Base-by-base conservation (phyloP, 1,139 yeast genomes). In the Suhomyces coccinellae region DNA sequence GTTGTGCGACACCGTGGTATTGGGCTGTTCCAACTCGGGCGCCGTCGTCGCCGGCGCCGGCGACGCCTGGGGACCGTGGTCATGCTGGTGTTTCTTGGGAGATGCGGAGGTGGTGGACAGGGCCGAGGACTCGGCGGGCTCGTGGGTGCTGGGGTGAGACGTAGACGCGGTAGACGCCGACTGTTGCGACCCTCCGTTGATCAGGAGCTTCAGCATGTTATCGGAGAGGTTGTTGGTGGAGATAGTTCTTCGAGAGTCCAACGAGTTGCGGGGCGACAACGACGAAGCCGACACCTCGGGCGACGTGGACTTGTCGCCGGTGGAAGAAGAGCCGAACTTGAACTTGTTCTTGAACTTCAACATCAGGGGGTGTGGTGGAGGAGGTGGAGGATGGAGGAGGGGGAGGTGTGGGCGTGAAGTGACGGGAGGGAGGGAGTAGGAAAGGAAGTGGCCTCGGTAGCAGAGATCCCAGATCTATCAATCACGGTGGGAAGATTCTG, bases 291-390 rank as follows among this genome's bases (percentile, higher is more conserved):
- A 39, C 43, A 51, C 38, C 36, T 53, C 48, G 35, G 57, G 55
- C 15, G 55, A 45, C 8, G 53, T 40, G 30, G 65, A 47, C 48
- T 61, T 56, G 34, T 55, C 54, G 20, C 53, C 47, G 4, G 49
- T 9, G 26, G 43, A 50, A 35, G 71, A 59, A 9, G 73, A 59
- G 17, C 77, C 73, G 53, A 74, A 72, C 59, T 71, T 73, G 60
- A 74, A 71, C 58, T 74, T 74, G 55, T 73, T 74, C 53, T 73
- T 74, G 58, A 74, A 71, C 56, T 71, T 73, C 40, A 72, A 62
- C 78, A 73, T 73, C 13, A 24, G 24, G 33, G 15, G 6, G n/a
- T n/a, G 11, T 24, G 31, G 33, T 15, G 32, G 8, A 12, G 33
- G 15, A 14, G 32, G 11, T 14, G 22, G 32, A 3, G 24, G 31